A percentile compares a stretch with the other conserved stretches of the same genome.
Conservation (phyloP, 139 green algal species). For the Diplosphaera chodatii region DNA sequence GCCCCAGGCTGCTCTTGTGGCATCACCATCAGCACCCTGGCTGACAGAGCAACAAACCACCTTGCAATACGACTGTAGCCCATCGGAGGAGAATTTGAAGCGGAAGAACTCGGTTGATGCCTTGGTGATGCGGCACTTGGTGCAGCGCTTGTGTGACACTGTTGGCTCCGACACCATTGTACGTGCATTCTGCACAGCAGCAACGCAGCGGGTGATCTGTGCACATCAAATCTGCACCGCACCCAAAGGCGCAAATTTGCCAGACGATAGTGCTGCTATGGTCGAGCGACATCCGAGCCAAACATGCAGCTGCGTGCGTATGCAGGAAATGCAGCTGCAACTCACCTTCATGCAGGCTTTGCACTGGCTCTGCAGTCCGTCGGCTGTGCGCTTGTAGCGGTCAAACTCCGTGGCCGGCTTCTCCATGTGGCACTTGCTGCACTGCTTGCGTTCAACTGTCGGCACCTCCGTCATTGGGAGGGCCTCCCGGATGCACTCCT, state of each 20-base stretch:
- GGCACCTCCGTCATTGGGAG: background rate
- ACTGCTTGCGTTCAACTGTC: background rate
- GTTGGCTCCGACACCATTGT: background rate
- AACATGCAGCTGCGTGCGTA: too few relatives aligned
- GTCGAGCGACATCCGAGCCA: too few relatives aligned
- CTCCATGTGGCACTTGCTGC: background rate
- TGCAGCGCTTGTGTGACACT: background rate
- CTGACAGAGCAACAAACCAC: too few relatives aligned
- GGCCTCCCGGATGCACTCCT: background rate
- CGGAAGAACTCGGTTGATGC: background rate
- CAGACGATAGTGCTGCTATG: too few relatives aligned
- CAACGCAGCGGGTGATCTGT: too few relatives aligned
- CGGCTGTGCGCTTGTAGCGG: background rate
- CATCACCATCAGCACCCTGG: too few relatives aligned
- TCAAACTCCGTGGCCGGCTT: background rate
- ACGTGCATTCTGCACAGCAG: background rate
- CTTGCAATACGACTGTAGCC: conserved; percentile 4
- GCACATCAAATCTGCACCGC: too few relatives aligned
- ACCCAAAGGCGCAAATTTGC: too few relatives aligned
- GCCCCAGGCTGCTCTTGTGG: too few relatives aligned
- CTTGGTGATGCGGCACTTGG: background rate
- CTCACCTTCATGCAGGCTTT: background rate
- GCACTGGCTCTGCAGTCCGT: background rate
- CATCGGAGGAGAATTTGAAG: background rate
- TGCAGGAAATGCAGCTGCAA: too few relatives aligned